Evolutionary conservation across 495 filamentous ascomycete genomes (phyloP).

Genomic region (Xylaria telfairii): DNA sequence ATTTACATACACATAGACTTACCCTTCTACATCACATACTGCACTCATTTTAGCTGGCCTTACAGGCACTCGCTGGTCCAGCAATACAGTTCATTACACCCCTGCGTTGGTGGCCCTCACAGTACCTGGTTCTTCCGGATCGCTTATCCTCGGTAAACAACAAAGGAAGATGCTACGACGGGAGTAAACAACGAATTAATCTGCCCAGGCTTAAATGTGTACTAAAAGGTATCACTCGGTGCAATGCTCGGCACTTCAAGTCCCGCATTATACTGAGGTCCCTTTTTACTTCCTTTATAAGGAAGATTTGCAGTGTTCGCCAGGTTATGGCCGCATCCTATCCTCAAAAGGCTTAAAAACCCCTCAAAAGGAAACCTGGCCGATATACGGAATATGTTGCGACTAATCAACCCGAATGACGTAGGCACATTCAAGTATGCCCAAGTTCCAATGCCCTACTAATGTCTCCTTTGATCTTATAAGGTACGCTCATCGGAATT

Average conservation of each 20-base stretch:
- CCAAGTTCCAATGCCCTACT: not conserved
- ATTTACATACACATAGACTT: no score
- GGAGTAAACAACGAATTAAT: not conserved
- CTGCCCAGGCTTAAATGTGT: not conserved
- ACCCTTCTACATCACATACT: no score
- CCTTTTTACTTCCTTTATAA: not conserved
- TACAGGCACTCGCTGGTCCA: no score
- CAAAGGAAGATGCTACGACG: no score
- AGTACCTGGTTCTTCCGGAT: not conserved
- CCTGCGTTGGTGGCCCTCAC: no score
- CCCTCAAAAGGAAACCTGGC: not conserved
- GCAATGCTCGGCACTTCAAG: not conserved
- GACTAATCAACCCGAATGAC: not conserved
- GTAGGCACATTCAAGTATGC: not conserved
- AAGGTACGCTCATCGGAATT: not conserved
- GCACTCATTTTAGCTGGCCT: no score
- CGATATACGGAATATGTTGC: not conserved
- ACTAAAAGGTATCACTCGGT: not conserved
- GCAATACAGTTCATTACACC: no score
- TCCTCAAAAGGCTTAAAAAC: not conserved
- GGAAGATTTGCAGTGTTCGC: not conserved
- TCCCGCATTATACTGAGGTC: not conserved
- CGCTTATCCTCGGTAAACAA: slow-evolving; percentile 6
- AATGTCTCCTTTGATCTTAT: not conserved
- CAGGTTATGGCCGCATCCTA: not conserved